Evolutionary conservation across 2,329 filamentous ascomycete species (phyloP), one percentile per base, ranked within the genome.

Genomic region (Aspergillus awamori): DNA sequence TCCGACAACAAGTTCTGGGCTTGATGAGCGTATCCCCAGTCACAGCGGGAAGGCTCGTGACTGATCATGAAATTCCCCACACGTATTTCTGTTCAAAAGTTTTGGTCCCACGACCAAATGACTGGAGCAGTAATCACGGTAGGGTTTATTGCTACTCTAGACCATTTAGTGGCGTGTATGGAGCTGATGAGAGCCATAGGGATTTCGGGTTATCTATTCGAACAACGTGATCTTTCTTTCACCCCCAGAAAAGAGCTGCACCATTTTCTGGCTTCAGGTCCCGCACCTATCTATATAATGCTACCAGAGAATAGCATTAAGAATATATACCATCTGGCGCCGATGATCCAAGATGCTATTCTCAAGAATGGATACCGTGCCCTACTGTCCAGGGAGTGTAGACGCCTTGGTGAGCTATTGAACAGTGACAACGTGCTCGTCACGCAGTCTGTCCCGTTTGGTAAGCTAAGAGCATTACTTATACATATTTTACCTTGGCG

Each of bases 71-170:
- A 26, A 15, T 57, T 13, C 53, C 53, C 4, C 53, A 57, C 20
- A 57, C 53, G 1, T 57, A 57, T 22, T 45, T 57, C n/a, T 57
- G 53, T 33, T 57, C 53, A 3, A 26, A 48, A 22, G n/a, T 48
- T 11, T n/a, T 57, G 4, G 8, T 47, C 22, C n/a, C 53, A 4
- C 33, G 33, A 33, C 53, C 53, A 36, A 45, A 20, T 26, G 53
- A 57, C 28, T 57, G 53, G 53, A 49, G 24, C 8, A 49, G 8
- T 20, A 49, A 26, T 1, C 15, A 26, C 2, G 45, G 45, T 49
- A 49, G 6, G 20, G 3, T 13, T 17, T 13, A 3, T 47, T 24
- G 11, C 20, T 24, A 8, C 10, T 17, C 10, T 36, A 36, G 30
- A 11, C 4, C 11, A 10, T 36, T 36, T 2, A 36, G 30, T 13